A percentile compares a stretch with the other conserved stretches of the same genome.
Evolutionary conservation across 1,139 yeast species (phyloP).

Genomic region (Entelexis paramagnoliae): DNA sequence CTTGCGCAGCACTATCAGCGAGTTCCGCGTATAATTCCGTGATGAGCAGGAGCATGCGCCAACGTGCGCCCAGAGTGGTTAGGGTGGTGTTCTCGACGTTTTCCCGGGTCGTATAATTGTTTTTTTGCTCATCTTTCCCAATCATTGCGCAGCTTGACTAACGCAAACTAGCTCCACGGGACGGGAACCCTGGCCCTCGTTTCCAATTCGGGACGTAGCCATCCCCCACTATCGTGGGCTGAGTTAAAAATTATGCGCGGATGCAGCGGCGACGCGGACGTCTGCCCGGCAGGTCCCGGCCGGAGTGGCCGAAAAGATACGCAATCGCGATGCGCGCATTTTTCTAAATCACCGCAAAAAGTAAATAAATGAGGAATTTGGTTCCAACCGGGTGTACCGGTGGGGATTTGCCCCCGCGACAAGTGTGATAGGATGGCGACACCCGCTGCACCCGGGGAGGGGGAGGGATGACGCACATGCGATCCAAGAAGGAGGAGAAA

Average conservation of each 20-base stretch:
- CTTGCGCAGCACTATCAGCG: background rate
- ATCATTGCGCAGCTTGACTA: slow-evolving; percentile 6
- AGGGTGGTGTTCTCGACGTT: background rate
- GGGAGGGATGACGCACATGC: background rate
- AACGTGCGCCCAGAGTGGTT: background rate
- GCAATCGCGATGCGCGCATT: background rate
- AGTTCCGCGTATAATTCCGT: slow-evolving; percentile 1
- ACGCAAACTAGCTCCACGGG: background rate
- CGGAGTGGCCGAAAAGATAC: background rate
- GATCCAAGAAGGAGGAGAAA: background rate
- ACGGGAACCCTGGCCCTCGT: background rate
- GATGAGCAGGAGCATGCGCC: background rate
- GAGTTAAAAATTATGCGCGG: background rate
- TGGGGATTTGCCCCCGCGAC: background rate
- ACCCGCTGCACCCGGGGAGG: background rate
- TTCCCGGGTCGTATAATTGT: background rate
- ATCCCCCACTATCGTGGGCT: background rate
- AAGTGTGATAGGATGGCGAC: background rate
- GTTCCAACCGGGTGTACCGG: background rate
- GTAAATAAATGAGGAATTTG: background rate
- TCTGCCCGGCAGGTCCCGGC: background rate
- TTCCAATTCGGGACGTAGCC: slow-evolving; percentile 2
- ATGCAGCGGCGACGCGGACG: background rate
- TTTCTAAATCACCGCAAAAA: background rate
- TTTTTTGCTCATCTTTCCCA: slow-evolving; percentile 1